These are phyloP conservation scores for Knufia fluminis DNA, from an alignment of 2,329 filamentous ascomycete species.

Conservation along the genomic window DNA sequence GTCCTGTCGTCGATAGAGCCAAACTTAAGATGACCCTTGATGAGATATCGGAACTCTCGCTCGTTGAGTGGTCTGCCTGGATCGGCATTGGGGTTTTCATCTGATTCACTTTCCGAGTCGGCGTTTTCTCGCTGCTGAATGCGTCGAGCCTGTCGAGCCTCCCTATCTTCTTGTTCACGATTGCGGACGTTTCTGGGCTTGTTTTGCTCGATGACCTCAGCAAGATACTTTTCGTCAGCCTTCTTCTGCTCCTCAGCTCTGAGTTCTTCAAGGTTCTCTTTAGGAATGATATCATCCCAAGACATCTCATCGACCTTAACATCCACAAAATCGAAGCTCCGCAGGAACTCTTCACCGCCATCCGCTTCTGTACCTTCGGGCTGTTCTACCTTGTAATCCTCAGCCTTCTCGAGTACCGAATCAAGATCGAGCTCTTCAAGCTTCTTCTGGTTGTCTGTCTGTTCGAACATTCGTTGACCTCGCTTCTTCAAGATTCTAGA, in stretches of 20 bases:
- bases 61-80: slow-evolving; percentile 83
- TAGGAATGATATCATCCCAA: slow-evolving; percentile 98
- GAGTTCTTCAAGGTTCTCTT: slow-evolving; percentile 79
- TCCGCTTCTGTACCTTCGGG: slow-evolving; percentile 90
- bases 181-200: slow-evolving; percentile 63
- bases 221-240: slow-evolving; percentile 72
- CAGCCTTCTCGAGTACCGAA: slow-evolving; percentile 89
- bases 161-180: slow-evolving; percentile 46
- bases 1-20: slow-evolving; percentile 81
- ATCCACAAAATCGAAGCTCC: slow-evolving; percentile 83
- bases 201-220: slow-evolving; percentile 72
- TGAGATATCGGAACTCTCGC: slow-evolving; percentile 86
- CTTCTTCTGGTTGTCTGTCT: slow-evolving; percentile 91
- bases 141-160: slow-evolving; percentile 62
- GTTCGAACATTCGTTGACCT: slow-evolving; percentile 99
- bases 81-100: slow-evolving; percentile 57
- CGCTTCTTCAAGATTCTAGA: slow-evolving; percentile 93
- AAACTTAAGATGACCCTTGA: slow-evolving; percentile 82
- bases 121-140: slow-evolving; percentile 53
- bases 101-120: slow-evolving; percentile 62
- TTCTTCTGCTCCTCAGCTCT: slow-evolving; percentile 82
- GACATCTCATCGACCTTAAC: slow-evolving; percentile 89
- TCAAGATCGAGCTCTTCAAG: slow-evolving; percentile 97
- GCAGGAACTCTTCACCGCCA: slow-evolving; percentile 92
- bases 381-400: slow-evolving; percentile 93